phyloP scores from a whole-genome alignment of 257 asterid species.

The Salvia miltiorrhiza region DNA sequence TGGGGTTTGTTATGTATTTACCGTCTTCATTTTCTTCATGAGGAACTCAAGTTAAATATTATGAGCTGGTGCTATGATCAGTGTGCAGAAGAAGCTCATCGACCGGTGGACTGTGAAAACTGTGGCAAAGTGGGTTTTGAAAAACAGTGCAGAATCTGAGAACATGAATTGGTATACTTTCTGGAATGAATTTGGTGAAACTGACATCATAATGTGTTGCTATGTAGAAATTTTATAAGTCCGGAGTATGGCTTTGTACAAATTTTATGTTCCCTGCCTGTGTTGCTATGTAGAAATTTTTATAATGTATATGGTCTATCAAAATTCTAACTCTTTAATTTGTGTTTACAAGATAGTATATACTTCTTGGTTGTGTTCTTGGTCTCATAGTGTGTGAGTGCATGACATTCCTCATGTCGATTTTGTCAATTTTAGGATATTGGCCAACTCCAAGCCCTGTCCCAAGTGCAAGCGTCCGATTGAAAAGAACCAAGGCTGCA shows the following conservation, averaged over 20 bases:
- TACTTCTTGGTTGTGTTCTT: conserved; percentile 10
- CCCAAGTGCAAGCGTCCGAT: conserved; percentile 99
- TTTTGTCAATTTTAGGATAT: conserved; percentile 59
- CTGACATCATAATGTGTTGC: no score
- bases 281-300: no score
- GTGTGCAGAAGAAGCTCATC: conserved; percentile 62
- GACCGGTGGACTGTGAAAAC: conserved; percentile 54
- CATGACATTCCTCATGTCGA: not conserved
- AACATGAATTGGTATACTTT: conserved; percentile 49
- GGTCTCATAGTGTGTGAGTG: not conserved
- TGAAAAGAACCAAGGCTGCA: conserved; percentile 99
- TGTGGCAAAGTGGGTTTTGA: conserved; percentile 53
- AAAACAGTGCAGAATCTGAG: conserved; percentile 58
- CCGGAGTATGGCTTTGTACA: no score
- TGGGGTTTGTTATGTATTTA: not conserved
- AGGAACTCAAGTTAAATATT: not conserved
- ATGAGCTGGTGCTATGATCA: conserved; percentile 14
- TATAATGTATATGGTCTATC: no score
- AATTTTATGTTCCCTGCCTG: no score
- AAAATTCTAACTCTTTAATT: no score
- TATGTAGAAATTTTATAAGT: no score
- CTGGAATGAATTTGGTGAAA: no score
- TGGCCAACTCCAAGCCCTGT: conserved; percentile 98
- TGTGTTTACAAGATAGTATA: not conserved
- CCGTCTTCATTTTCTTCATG: not conserved